These are phyloP conservation scores for Stagonosporopsis vannaccii DNA, from an alignment of 2,329 filamentous ascomycete genomes.

Conservation along the genomic window DNA sequence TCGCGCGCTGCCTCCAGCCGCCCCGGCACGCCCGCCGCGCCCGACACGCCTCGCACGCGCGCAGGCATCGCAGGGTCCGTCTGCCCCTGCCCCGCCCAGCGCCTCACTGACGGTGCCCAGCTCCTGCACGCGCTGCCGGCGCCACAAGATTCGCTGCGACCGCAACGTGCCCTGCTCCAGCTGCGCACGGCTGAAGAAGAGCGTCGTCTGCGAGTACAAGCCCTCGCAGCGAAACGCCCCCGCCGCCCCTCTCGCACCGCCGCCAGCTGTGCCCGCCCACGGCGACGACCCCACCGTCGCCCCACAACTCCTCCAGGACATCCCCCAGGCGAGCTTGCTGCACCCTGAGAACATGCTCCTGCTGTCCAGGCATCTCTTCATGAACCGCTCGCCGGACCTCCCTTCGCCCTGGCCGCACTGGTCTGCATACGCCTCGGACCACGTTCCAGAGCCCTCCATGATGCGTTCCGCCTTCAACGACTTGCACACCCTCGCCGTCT, in stretches of 20 bases:
- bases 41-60: slow-evolving; percentile 9
- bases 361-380: slow-evolving; percentile 46
- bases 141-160: slow-evolving; percentile 23
- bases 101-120: slow-evolving; percentile 4
- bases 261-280: background rate
- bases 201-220: slow-evolving; percentile 10
- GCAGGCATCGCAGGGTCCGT: slow-evolving; percentile 23
- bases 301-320: slow-evolving; percentile 31
- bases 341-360: slow-evolving; percentile 37
- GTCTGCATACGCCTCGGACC: slow-evolving; percentile 37
- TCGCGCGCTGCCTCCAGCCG: slow-evolving; percentile 27
- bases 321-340: slow-evolving; percentile 46
- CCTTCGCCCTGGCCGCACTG: slow-evolving; percentile 43
- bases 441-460: slow-evolving; percentile 66
- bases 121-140: slow-evolving; percentile 17
- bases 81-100: fast-evolving
- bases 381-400: slow-evolving; percentile 42
- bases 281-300: background rate
- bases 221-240: background rate
- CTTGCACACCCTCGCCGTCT: slow-evolving; percentile 72
- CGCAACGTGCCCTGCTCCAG: slow-evolving; percentile 19
- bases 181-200: slow-evolving; percentile 12
- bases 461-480: slow-evolving; percentile 78
- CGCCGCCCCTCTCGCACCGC: background rate
- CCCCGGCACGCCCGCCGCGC: slow-evolving; percentile 17